Evolutionary conservation across 1,139 yeast species (phyloP).

Genomic region (Zygosaccharomyces pseudobailii): DNA sequence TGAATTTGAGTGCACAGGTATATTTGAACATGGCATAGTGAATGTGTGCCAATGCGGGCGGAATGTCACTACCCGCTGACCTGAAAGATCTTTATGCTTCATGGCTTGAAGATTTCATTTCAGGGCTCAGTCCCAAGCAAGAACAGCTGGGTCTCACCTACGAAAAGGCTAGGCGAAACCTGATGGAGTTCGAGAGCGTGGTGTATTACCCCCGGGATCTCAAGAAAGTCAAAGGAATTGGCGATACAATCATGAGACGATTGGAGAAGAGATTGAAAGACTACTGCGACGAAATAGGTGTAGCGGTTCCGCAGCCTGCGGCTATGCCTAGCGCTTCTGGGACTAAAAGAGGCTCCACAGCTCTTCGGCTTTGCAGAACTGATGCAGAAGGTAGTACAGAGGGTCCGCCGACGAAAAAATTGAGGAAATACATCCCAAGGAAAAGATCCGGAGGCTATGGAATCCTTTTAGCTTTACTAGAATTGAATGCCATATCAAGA

Average conservation of each 20-base stretch:
- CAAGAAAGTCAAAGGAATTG: slow-evolving; percentile 32
- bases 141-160: slow-evolving; percentile 29
- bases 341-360: slow-evolving; percentile 16
- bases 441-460: slow-evolving; percentile 87
- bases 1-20: too few species aligned
- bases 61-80: slow-evolving; percentile 20
- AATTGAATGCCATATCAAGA: slow-evolving; percentile 44
- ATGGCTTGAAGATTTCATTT: slow-evolving; percentile 28
- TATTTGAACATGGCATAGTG: background rate
- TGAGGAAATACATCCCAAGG: slow-evolving; percentile 62
- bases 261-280: slow-evolving; percentile 20
- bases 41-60: background rate
- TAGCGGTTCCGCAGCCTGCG: slow-evolving; percentile 8
- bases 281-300: slow-evolving; percentile 23
- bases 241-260: slow-evolving; percentile 27
- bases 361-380: slow-evolving; percentile 9
- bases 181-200: slow-evolving; percentile 16
- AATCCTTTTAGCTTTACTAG: slow-evolving; percentile 59
- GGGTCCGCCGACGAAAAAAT: slow-evolving; percentile 29
- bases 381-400: slow-evolving; percentile 3
- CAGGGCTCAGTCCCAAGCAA: slow-evolving; percentile 22
- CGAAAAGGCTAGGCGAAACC: slow-evolving; percentile 26
- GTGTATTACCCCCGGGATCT: slow-evolving; percentile 28
- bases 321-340: background rate
- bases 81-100: slow-evolving; percentile 25